These are phyloP conservation scores for Venturia asperata DNA, from an alignment of 2,329 filamentous ascomycete genomes.

Conservation along the genomic window DNA sequence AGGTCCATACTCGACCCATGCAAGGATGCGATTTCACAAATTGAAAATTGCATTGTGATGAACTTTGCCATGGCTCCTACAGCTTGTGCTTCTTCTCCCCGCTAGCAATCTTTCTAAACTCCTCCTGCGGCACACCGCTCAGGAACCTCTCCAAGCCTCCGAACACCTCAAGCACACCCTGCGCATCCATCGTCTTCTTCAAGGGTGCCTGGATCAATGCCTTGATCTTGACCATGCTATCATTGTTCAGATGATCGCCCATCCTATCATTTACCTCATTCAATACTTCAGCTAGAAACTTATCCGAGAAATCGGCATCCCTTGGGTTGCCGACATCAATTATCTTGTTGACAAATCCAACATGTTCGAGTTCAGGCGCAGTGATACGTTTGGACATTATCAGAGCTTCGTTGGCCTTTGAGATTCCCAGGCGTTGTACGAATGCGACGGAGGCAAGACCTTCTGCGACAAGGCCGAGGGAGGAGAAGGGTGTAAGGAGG, in stretches of 20 bases:
- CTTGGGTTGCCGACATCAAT: slow-evolving; percentile 50
- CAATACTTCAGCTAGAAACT: slow-evolving; percentile 65
- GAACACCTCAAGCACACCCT: slow-evolving; percentile 81
- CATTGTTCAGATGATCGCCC: slow-evolving; percentile 70
- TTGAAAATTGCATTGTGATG: too few species aligned
- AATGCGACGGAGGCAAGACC: slow-evolving; percentile 74
- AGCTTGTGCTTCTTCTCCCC: slow-evolving; percentile 95
- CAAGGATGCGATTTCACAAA: too few species aligned
- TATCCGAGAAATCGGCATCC: slow-evolving; percentile 56
- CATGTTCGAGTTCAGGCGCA: slow-evolving; percentile 63
- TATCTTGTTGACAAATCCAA: slow-evolving; percentile 81
- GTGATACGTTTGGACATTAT: slow-evolving; percentile 78
- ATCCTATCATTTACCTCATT: slow-evolving; percentile 73
- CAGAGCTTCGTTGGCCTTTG: slow-evolving; percentile 83
- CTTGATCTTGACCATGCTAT: slow-evolving; percentile 79
- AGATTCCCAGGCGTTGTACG: slow-evolving; percentile 69
- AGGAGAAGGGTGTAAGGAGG: slow-evolving; percentile 84
- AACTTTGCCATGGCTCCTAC: slow-evolving; percentile 34
- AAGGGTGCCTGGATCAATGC: slow-evolving; percentile 69
- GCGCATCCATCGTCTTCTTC: slow-evolving; percentile 62
- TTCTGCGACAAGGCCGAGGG: slow-evolving; percentile 82
- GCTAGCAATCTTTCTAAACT: slow-evolving; percentile 77
- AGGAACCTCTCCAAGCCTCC: slow-evolving; percentile 75
- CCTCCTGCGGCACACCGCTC: slow-evolving; percentile 72
- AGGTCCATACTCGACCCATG: too few species aligned